Evolutionary conservation across 2,329 filamentous ascomycete species (phyloP).

Genomic region (Xylaria sp.): DNA sequence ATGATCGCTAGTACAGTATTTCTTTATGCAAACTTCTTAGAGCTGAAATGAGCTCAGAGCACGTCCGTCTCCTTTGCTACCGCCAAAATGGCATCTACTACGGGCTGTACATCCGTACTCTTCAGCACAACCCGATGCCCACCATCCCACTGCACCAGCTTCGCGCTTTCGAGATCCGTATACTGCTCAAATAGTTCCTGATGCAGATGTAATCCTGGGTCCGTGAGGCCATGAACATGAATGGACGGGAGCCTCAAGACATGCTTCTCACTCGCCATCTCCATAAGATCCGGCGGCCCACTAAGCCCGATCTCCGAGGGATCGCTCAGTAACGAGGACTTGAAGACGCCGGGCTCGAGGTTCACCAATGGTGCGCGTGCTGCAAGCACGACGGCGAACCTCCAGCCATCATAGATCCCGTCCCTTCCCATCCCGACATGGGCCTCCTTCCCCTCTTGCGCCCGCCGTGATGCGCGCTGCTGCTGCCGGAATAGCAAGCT

Average conservation of each 20-base stretch:
- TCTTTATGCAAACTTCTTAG: neutral
- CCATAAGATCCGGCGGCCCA: constrained; percentile 49
- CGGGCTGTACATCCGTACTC: constrained; percentile 63
- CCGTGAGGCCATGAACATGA: constrained; percentile 70
- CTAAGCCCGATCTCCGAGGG: constrained; percentile 45
- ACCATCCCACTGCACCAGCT: constrained; percentile 75
- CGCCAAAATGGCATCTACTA: constrained; percentile 59
- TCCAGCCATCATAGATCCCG: constrained; percentile 50
- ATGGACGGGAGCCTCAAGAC: constrained; percentile 64
- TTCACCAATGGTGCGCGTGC: constrained; percentile 65
- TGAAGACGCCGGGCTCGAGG: constrained; percentile 48
- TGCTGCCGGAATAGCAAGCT: constrained; percentile 69
- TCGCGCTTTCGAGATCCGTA: constrained; percentile 59
- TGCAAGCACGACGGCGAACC: constrained; percentile 67
- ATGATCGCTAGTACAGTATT: neutral
- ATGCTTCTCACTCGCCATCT: constrained; percentile 50
- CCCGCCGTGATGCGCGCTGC: constrained; percentile 44
- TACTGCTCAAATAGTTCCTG: constrained; percentile 61
- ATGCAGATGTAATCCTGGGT: constrained; percentile 65
- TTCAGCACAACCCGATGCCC: constrained; percentile 75
- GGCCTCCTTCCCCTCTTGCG: neutral
- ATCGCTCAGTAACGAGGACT: constrained; percentile 37
- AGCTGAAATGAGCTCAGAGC: constrained; percentile 15
- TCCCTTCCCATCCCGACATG: constrained; percentile 20
- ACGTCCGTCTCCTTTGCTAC: constrained; percentile 55